Conservation (phyloP, 73 alveolate genomes). For the Paramecium sonneborni region DNA sequence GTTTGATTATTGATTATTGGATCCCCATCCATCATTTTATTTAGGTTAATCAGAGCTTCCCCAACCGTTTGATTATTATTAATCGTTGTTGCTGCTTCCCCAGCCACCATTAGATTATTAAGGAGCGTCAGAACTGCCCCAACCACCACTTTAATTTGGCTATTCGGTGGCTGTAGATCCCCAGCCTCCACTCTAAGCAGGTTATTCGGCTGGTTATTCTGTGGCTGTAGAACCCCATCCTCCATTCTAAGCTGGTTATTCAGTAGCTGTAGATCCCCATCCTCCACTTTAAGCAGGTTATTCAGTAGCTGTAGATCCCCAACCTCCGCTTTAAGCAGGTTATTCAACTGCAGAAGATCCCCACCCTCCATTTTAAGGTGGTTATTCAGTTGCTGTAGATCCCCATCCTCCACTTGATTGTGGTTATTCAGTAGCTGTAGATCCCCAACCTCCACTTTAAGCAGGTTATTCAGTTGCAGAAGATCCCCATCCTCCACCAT, state of each 20-base stretch:
- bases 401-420: background rate
- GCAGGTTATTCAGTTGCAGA: background rate
- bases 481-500: constrained; percentile 9
- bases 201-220: background rate
- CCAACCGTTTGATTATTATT: background rate
- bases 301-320: constrained; percentile 17
- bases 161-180: background rate
- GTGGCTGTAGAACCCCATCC: background rate
- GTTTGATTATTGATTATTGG: background rate
- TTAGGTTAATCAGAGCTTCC: background rate
- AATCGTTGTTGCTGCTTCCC: background rate
- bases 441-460: background rate
- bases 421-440: background rate
- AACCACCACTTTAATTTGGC: background rate
- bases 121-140: background rate
- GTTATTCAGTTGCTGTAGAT: constrained; percentile 17
- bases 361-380: background rate
- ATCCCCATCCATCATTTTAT: background rate
- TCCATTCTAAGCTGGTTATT: background rate
- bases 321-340: background rate
- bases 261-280: background rate
- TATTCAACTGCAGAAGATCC: background rate
- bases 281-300: background rate
- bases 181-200: background rate
- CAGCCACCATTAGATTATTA: background rate